These are phyloP conservation scores for Trametes hirsuta DNA, from an alignment of 1,284 basidiomycete genomes.

Conservation along the genomic window DNA sequence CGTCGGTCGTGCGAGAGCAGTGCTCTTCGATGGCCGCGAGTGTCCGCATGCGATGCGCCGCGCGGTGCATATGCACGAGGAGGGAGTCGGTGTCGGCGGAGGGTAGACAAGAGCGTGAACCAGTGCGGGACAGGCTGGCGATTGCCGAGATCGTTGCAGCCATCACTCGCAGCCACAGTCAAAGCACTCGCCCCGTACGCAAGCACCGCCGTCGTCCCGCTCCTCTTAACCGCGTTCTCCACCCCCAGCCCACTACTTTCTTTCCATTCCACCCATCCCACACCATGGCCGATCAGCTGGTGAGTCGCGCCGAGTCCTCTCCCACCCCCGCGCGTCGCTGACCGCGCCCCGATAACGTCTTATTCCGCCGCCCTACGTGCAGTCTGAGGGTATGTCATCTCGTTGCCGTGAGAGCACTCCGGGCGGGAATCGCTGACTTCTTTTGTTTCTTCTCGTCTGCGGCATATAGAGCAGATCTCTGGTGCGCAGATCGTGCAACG, in stretches of 20 bases:
- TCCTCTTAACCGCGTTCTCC: conserved; percentile 21
- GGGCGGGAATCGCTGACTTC: conserved; percentile 21
- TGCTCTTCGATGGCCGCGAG: not conserved
- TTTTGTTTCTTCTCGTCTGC: conserved; percentile 15
- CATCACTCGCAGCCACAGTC: conserved; percentile 9
- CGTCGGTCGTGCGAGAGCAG: not conserved
- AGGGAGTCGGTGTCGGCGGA: conserved; percentile 6
- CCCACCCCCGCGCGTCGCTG: not conserved
- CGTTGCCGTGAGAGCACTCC: conserved; percentile 19
- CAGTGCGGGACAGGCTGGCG: conserved; percentile 22
- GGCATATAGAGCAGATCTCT: conserved; percentile 62
- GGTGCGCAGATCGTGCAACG: conserved; percentile 43
- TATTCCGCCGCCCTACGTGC: not conserved
- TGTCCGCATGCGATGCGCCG: conserved; percentile 1
- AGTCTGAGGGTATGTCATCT: conserved; percentile 66
- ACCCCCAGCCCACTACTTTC: conserved; percentile 17
- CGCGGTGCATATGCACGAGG: not conserved
- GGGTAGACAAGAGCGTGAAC: conserved; percentile 16
- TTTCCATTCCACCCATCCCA: conserved; percentile 13
- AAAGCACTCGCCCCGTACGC: conserved; percentile 6
- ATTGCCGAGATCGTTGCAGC: conserved; percentile 27
- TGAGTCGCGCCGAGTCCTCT: conserved; percentile 40
- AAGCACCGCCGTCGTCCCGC: conserved; percentile 23
- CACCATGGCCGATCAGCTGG: conserved; percentile 71
- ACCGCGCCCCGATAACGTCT: not conserved